phyloP scores from a whole-genome alignment of 1,284 basidiomycete species.

The Exsudoporus floridanus region DNA sequence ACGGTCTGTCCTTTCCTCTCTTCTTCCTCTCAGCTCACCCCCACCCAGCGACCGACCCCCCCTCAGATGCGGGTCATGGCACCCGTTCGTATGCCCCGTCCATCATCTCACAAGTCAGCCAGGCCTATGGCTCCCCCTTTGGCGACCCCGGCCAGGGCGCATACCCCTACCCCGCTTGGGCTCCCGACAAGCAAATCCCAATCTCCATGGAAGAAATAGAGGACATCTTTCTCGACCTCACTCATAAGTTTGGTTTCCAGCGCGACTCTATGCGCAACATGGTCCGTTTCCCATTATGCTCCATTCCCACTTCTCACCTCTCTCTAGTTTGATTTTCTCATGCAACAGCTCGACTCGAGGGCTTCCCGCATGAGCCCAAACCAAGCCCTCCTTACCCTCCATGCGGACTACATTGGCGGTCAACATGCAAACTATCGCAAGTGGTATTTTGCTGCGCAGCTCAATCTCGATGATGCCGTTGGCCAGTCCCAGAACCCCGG shows the following conservation, averaged over 20 bases:
- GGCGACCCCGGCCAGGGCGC: conserved; percentile 56
- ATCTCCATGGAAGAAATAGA: conserved; percentile 99
- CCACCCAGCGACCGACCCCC: conserved; percentile 37
- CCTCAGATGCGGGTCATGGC: conserved; percentile 45
- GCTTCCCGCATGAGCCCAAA: conserved; percentile 99
- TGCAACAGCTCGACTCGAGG: conserved; percentile 95
- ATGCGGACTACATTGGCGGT: conserved; percentile 98
- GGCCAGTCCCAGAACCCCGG: conserved; percentile 94
- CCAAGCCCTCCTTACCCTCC: conserved; percentile 92
- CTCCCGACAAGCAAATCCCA: conserved; percentile 89
- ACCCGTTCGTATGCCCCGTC: conserved; percentile 51
- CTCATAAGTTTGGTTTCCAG: conserved; percentile 99
- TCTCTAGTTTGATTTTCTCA: conserved; percentile 90
- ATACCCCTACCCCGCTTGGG: conserved; percentile 95
- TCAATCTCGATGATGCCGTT: conserved; percentile 98
- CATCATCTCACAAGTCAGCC: conserved; percentile 56
- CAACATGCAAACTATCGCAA: conserved; percentile 96
- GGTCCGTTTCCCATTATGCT: conserved; percentile 47
- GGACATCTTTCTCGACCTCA: conserved; percentile 97
- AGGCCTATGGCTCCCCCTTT: conserved; percentile 55
- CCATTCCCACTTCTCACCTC: background rate
- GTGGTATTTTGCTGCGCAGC: conserved; percentile 99
- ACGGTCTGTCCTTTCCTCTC: conserved; percentile 10
- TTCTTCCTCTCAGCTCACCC: conserved; percentile 23
- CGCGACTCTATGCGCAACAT: conserved; percentile 90